A percentile compares a stretch with the other conserved stretches of the same genome.
Evolutionary conservation across 139 green algal species (phyloP).

Genomic region (Tetradesmus obliquus): DNA sequence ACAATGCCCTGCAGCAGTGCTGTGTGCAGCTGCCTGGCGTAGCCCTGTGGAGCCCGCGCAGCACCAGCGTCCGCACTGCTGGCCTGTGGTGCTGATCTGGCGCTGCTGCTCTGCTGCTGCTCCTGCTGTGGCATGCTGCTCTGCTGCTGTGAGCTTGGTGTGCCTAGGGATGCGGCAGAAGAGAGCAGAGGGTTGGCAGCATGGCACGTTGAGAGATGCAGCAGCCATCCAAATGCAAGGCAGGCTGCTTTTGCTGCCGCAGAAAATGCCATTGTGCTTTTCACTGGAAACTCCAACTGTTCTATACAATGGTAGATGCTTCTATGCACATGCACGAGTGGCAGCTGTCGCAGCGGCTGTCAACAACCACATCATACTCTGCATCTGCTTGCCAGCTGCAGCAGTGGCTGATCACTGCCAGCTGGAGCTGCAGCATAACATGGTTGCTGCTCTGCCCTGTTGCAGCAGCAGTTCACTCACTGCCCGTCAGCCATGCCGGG

Average conservation of each 20-base stretch:
- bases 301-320: too few species aligned
- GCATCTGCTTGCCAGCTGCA: background rate
- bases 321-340: too few species aligned
- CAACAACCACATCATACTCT: too few species aligned
- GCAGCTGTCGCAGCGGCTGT: too few species aligned
- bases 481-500: slow-evolving; percentile 14
- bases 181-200: too few species aligned
- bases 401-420: background rate
- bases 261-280: too few species aligned
- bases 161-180: background rate
- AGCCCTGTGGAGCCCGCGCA: background rate
- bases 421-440: too few species aligned
- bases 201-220: too few species aligned
- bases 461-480: background rate
- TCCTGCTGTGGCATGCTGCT: background rate
- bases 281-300: too few species aligned
- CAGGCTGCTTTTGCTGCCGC: too few species aligned
- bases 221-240: too few species aligned
- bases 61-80: background rate
- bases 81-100: background rate
- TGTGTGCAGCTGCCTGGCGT: background rate
- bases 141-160: background rate
- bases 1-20: slow-evolving; percentile 5
- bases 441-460: background rate
- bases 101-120: background rate